phyloP scores from a whole-genome alignment of 2,329 filamentous ascomycete species.

The Thelonectria blattea region DNA sequence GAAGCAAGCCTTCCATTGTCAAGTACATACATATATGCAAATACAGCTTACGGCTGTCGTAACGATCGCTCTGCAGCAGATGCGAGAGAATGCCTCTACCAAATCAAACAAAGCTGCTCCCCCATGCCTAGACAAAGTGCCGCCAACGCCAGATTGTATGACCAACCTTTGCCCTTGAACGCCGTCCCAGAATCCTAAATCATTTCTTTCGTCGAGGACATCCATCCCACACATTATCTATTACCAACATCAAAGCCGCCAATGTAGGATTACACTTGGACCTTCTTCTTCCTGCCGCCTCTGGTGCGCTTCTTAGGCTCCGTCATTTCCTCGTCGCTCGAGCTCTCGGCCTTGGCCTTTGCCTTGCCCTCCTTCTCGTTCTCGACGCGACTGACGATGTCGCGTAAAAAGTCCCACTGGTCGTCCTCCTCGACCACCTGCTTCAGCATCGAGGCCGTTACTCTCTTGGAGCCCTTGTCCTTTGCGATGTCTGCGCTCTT shows the following conservation, averaged over 20 bases:
- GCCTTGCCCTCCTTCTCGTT: slow-evolving; percentile 57
- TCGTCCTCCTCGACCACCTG: slow-evolving; percentile 86
- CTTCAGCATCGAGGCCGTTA: slow-evolving; percentile 91
- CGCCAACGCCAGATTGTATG: slow-evolving; percentile 36
- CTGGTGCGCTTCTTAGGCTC: slow-evolving; percentile 56
- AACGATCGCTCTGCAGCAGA: not conserved
- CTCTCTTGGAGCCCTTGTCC: slow-evolving; percentile 83
- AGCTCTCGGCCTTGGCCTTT: slow-evolving; percentile 57
- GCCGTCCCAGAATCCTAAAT: slow-evolving; percentile 33
- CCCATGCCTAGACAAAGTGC: slow-evolving; percentile 12
- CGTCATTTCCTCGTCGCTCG: slow-evolving; percentile 56
- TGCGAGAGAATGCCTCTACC: not conserved
- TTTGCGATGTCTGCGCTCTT: slow-evolving; percentile 86
- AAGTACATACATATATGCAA: not conserved
- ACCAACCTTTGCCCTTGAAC: slow-evolving; percentile 29
- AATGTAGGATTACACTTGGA: slow-evolving; percentile 23
- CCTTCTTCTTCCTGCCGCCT: slow-evolving; percentile 59
- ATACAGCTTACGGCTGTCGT: not conserved
- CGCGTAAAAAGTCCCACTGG: slow-evolving; percentile 90
- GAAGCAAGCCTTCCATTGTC: not conserved
- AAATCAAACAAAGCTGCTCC: not conserved
- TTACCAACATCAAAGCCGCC: not conserved
- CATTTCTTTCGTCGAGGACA: slow-evolving; percentile 37
- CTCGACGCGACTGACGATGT: slow-evolving; percentile 87
- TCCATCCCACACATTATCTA: slow-evolving; percentile 18